Percentiles rank a stretch among this genome's conserved stretches.
These are phyloP conservation scores for Cyclocybe aegerita DNA, from an alignment of 768 basidiomycete species.

Conservation along the genomic window DNA sequence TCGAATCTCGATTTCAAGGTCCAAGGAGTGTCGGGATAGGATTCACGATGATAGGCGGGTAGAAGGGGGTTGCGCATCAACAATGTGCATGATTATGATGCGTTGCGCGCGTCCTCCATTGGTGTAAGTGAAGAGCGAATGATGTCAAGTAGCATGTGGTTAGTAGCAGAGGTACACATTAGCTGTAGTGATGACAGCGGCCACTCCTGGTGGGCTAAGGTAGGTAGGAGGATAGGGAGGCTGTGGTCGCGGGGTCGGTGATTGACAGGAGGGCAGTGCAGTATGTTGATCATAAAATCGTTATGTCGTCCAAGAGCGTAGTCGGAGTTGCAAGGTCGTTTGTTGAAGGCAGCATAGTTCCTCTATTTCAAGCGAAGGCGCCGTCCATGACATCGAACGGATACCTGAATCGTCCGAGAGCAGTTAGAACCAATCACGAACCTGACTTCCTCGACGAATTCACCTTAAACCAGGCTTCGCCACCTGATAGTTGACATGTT, in stretches of 20 bases:
- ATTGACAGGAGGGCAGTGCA: not conserved
- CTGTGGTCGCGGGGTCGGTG: not conserved
- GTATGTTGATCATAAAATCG: too few relatives aligned
- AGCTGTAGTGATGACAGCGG: slow-evolving; percentile 8
- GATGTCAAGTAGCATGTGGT: not conserved
- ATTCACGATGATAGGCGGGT: not conserved
- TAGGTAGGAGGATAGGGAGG: not conserved
- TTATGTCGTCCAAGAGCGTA: too few relatives aligned
- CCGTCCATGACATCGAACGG: slow-evolving; percentile 25
- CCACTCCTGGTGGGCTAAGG: slow-evolving; percentile 20
- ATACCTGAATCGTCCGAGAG: slow-evolving; percentile 9
- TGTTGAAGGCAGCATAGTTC: too few relatives aligned
- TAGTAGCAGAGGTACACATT: not conserved
- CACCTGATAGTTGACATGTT: slow-evolving; percentile 33
- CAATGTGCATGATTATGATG: not conserved
- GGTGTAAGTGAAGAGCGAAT: not conserved
- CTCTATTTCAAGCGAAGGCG: slow-evolving; percentile 17
- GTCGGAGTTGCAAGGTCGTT: too few relatives aligned
- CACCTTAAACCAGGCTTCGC: slow-evolving; percentile 29
- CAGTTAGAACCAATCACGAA: not conserved
- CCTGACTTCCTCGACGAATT: slow-evolving; percentile 1
- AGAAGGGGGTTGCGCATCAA: not conserved
- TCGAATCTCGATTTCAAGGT: slow-evolving; percentile 8
- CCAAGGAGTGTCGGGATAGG: slow-evolving; percentile 8
- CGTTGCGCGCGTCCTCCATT: not conserved